Evolutionary conservation across 2,329 filamentous ascomycete genomes (phyloP), one percentile per base, ranked within the genome.

Genomic region (Geosmithia putterillii): DNA sequence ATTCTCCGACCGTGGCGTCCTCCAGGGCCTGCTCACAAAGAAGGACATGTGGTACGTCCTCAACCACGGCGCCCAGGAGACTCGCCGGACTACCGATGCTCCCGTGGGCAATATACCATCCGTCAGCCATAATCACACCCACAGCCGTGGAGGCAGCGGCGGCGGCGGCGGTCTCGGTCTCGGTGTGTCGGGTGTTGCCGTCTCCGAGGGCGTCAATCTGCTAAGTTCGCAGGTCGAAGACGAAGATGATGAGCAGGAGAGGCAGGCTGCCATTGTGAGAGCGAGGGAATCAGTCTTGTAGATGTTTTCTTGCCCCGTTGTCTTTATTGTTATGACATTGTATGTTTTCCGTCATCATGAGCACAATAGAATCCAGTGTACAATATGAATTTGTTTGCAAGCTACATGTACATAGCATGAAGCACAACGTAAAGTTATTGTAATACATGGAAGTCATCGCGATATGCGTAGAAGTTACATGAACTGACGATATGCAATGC

Each of bases 41-140:
- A 98, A 98, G 67, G 92, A 98, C 63, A 81, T 94, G 28, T 96
- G 89, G 86, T 89, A 86, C 60, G 80, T 96, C 35, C 70, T 96
- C 39, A 87, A 95, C 57, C 28, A 32, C 10, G 86, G 83, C 37
- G 79, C 78, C 9, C 81, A 83, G 49, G 76, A 81, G 58, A 74
- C 74, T 44, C 65, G 71, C 21, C 64, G 69, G 18, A 66, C 60
- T 4, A 56, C 54, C 35, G 55, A n/a, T 44, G 50, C 14, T 38
- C 46, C 22, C 3, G 41, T 14, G 4, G 28, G 28, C 3, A 14
- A 14, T 6, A 32, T n/a, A 32, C 10, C 28, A 32, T 32, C 28
- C 28, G n/a, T n/a, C n/a, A n/a, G n/a, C n/a, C n/a, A n/a, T n/a
- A n/a, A n/a, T n/a, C n/a, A n/a, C n/a, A n/a, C n/a, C n/a, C n/a